Base-by-base conservation (phyloP, 139 green algal species). In the Coelastrella sp. region DNA sequence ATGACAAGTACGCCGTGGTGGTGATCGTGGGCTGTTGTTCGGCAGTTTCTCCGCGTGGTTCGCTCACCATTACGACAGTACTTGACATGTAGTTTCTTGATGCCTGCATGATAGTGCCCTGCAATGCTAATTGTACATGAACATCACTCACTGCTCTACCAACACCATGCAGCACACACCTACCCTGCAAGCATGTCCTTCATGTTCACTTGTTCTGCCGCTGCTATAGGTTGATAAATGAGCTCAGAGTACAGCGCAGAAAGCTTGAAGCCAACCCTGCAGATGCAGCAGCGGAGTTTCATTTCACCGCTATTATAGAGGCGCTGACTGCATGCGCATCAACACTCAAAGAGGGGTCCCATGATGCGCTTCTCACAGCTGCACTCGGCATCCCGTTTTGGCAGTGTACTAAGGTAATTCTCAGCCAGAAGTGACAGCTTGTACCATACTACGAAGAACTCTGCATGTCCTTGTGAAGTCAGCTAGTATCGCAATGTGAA, bases 331-430 rank as follows among this genome's bases (percentile, higher is more conserved):
- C 82, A 38, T 89, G 86, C 53, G 86, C 89, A 15, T 89, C 88
- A 0, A 30, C 69, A 9, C 59, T 94, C 4, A 76, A 82, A 2
- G 90, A 94, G 76, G 78, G 87, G 2, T 71, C 62, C 35, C 92
- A 95, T 50, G 89, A 93, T 15, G 34, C 32, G 0, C n/a, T 94
- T n/a, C 67, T 95, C 4, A 64, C 76, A 0, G 79, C 91, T 17
- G 37, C 94, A 2, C 86, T 97, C 27, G 84, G 88, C 27, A 85
- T 95, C 9, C 79, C 79, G 15, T 43, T 96, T 21, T 96, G 93
- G 94, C 80, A 53, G 25, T 53, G 80, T 0, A 69, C 67, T 1
- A 79, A 86, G 89, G 91, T 94, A 78, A 23, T 17, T 62, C 21
- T 23, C 27, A 27, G 41, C 43, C 23, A 25, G 37, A 32, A 57